phyloP scores from a whole-genome alignment of 2,329 filamentous ascomycete genomes.

The Fusarium pseudocircinatum region DNA sequence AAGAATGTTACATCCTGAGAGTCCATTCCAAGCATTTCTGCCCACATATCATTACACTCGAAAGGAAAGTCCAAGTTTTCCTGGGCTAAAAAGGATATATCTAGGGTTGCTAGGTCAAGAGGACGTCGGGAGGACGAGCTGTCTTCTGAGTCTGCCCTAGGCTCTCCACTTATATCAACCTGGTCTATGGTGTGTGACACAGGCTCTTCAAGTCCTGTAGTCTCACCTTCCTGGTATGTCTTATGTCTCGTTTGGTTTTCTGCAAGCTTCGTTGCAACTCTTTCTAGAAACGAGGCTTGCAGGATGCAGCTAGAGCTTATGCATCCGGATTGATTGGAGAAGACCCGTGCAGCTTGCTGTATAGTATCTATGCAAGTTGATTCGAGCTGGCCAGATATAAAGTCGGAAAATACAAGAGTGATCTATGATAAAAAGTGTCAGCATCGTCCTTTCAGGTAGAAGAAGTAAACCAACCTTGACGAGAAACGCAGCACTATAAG shows the following conservation, averaged over 20 bases:
- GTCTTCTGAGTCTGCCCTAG: rapidly evolving
- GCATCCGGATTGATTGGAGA: not conserved
- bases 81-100: not conserved
- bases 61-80: not conserved
- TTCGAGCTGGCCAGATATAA: not conserved
- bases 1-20: not conserved
- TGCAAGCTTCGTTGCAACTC: not conserved
- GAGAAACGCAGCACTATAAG: not conserved
- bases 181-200: rapidly evolving
- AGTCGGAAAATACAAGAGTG: not conserved
- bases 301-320: not conserved
- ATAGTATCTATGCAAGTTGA: not conserved
- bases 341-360: not conserved
- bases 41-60: not conserved
- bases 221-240: rapidly evolving
- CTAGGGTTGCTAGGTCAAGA: not conserved
- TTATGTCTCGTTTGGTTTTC: not conserved
- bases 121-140: not conserved
- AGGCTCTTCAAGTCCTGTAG: rapidly evolving
- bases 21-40: not conserved
- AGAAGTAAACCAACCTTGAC: not conserved
- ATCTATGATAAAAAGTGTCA: not conserved
- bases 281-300: not conserved
- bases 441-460: rapidly evolving
- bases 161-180: no score